Evolutionary conservation across 805 yeast genomes (phyloP), one percentile per base, ranked within the genome.

Genomic region (Kodamaea kaohsiungensis): DNA sequence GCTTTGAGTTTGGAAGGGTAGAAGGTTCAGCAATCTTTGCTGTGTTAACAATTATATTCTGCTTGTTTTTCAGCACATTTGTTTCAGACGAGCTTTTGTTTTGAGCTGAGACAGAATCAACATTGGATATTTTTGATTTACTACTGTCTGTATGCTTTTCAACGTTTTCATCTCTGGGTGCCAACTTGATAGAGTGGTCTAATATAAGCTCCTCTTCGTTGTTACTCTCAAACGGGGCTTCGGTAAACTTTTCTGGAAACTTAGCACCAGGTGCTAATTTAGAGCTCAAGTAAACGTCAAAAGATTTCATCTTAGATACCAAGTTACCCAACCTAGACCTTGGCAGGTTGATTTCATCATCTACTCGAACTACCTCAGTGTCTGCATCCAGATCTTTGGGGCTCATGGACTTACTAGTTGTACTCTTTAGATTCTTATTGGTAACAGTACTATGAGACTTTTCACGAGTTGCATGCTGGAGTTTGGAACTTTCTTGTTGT

Each of bases 261-360:
- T 43, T 47, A 7, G 39, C 27, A 22, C 37, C 27, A 13, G 48
- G 48, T 4, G 16, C 22, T 35, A 25, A 7, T 4, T 12, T 40
- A 12, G 57, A 37, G 35, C 46, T 53, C 35, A 63, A 53, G 46
- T 59, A 57, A 2, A 40, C 30, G 43, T 68, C 69, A 22, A 68
- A 60, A 25, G 54, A 58, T 40, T 61, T 62, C 60, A 68, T 56
- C 45, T 66, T 65, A 13, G 60, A 57, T 47, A 58, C 56, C 46
- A 40, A 48, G 35, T 40, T 48, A 12, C 8, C 5, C 13, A 40
- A 16, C 12, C 45, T 40, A 16, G 7, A 17, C 13, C 13, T 6
- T 6, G 45, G 17, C n/a, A 19, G 45, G 25, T 40, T 16, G 13
- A 17, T 4, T 3, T 40, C 45, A 12, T 40, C 45, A 17, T 40